These are phyloP conservation scores for Sporothrix humicola DNA, from an alignment of 2,329 filamentous ascomycete species.

Conservation along the genomic window DNA sequence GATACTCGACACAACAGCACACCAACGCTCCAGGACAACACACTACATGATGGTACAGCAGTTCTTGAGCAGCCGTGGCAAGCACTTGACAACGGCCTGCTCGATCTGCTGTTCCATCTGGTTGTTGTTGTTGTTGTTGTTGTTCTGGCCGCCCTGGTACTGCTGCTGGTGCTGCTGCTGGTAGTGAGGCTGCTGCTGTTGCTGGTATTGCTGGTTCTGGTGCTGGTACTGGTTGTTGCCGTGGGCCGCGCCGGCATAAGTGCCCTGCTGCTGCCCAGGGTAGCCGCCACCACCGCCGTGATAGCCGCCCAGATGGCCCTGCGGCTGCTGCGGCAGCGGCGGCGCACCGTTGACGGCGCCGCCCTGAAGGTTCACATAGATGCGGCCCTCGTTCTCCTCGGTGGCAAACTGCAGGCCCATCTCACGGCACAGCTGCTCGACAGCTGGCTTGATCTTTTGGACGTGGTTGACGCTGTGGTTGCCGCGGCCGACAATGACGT, in stretches of 20 bases:
- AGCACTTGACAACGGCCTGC: conserved; percentile 50
- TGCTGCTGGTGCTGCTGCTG: conserved; percentile 51
- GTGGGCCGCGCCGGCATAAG: conserved; percentile 41
- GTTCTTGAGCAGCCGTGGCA: conserved; percentile 63
- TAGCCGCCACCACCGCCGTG: conserved; percentile 50
- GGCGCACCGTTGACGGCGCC: conserved; percentile 59
- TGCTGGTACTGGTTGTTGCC: conserved; percentile 49
- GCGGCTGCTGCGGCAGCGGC: conserved; percentile 55
- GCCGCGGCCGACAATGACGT: conserved; percentile 95
- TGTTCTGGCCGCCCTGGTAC: conserved; percentile 47
- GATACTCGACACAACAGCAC: background rate
- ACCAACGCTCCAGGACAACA: background rate
- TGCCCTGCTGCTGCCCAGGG: conserved; percentile 44
- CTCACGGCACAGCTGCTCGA: conserved; percentile 84
- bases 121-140: conserved; percentile 44
- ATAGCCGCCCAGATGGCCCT: conserved; percentile 46
- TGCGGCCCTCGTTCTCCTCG: conserved; percentile 86
- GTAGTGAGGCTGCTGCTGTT: conserved; percentile 48
- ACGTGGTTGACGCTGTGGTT: conserved; percentile 83
- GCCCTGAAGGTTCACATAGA: conserved; percentile 85
- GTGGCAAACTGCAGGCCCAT: conserved; percentile 81
- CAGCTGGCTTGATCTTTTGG: conserved; percentile 94
- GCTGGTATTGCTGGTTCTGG: conserved; percentile 47
- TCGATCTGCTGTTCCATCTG: conserved; percentile 65
- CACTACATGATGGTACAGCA: conserved; percentile 80